Conservation (phyloP, 352 stramenopile genomes). For the Globisporangium recalcitrans region DNA sequence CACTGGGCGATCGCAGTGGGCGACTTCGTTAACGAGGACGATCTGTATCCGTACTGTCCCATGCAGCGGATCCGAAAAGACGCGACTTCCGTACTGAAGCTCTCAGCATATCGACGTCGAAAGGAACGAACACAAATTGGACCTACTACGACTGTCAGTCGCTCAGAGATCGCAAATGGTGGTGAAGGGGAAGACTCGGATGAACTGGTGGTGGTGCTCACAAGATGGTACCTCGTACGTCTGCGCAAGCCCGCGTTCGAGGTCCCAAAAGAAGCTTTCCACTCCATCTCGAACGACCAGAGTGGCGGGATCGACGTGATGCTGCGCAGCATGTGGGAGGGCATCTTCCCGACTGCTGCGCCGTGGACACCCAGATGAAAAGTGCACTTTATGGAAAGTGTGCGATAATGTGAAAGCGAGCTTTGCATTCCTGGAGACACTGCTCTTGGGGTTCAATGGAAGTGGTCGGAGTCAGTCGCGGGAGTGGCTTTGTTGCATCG, state of each 20-base stretch:
- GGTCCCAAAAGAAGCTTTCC: neutral
- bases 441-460: too few species aligned
- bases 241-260: conserved; percentile 3
- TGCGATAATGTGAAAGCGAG: neutral
- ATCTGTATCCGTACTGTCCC: conserved; percentile 16
- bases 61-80: conserved; percentile 21
- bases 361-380: neutral
- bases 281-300: neutral
- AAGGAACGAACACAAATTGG: neutral
- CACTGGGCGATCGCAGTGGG: conserved; percentile 2
- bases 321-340: conserved; percentile 7
- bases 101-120: neutral
- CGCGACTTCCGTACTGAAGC: conserved; percentile 12
- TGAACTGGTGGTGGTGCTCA: conserved; percentile 9
- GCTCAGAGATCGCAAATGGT: neutral
- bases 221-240: conserved; percentile 3
- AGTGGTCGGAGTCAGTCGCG: too few species aligned
- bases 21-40: conserved; percentile 16
- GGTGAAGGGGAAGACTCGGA: neutral
- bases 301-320: conserved; percentile 4
- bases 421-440: neutral
- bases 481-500: too few species aligned
- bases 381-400: neutral
- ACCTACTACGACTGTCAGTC: neutral
- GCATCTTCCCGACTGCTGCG: neutral